phyloP scores from a whole-genome alignment of 176 grass and related monocot genomes.

The Avena eriantha region DNA sequence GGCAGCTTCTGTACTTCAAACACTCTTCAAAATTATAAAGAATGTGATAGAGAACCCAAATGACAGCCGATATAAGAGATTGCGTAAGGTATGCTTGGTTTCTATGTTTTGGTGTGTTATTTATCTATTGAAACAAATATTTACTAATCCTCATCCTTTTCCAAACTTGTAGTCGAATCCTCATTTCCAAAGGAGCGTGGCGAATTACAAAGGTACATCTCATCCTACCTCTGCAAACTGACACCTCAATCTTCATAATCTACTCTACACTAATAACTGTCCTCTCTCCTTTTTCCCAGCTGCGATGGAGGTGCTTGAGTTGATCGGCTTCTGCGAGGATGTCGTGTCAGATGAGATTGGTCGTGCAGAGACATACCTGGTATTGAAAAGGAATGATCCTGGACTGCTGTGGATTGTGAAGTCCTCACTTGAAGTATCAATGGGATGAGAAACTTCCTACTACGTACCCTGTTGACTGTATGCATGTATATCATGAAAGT shows the following conservation, averaged over 20 bases:
- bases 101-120: neutral
- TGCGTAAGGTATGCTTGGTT: conserved; percentile 75
- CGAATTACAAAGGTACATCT: conserved; percentile 66
- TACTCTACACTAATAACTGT: neutral
- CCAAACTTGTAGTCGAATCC: conserved; percentile 67
- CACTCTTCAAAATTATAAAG: conserved; percentile 89
- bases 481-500: conserved; percentile 21
- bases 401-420: conserved; percentile 91
- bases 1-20: conserved; percentile 68
- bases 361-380: conserved; percentile 65
- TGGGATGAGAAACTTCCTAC: conserved; percentile 48
- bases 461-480: neutral
- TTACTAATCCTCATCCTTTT: conserved; percentile 11
- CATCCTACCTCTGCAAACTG: neutral
- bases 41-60: conserved; percentile 90
- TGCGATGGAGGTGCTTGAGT: conserved; percentile 87
- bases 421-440: conserved; percentile 80
- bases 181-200: conserved; percentile 81
- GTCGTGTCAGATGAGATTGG: conserved; percentile 70
- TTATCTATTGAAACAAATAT: neutral
- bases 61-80: conserved; percentile 71
- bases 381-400: conserved; percentile 93
- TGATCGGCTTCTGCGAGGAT: conserved; percentile 90
- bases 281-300: conserved; percentile 40
- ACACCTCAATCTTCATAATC: neutral